These are phyloP conservation scores for Aspergillus sp. DNA, from an alignment of 2,329 filamentous ascomycete genomes.

Conservation along the genomic window DNA sequence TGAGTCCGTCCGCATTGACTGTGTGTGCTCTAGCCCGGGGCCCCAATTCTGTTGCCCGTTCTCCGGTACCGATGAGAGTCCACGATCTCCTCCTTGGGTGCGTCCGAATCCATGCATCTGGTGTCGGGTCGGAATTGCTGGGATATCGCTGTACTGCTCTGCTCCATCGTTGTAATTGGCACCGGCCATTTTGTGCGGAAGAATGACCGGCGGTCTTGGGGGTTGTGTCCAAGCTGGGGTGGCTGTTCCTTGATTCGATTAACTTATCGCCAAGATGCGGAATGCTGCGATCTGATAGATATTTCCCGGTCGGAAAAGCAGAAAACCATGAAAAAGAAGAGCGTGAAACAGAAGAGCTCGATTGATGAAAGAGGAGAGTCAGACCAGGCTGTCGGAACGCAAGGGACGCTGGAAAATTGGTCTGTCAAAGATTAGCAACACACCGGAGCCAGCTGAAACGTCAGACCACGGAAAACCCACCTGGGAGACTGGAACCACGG, in stretches of 20 bases:
- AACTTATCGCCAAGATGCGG: not conserved
- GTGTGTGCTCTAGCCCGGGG: constrained; percentile 23
- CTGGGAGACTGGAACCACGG: constrained; percentile 15
- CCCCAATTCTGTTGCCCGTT: constrained; percentile 13
- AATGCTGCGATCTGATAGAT: not conserved
- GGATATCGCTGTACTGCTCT: constrained; percentile 14
- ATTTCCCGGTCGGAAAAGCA: not conserved
- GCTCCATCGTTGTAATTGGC: not conserved
- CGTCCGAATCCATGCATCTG: constrained; percentile 7
- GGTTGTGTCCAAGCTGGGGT: not conserved
- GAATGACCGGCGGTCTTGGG: not conserved
- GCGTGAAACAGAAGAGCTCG: not conserved
- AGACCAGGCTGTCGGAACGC: not conserved
- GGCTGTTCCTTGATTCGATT: not conserved
- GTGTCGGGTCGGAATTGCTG: constrained; percentile 9
- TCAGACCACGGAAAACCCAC: not conserved
- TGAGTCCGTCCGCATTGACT: constrained; percentile 35
- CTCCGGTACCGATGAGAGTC: constrained; percentile 16
- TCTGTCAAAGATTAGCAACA: not conserved
- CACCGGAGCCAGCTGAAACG: constrained; percentile 12
- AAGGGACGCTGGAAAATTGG: not conserved
- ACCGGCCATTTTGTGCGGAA: not conserved
- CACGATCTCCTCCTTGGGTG: constrained; percentile 1
- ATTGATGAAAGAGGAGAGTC: not conserved
- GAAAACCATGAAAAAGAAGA: not conserved